Percentiles rank a stretch among this genome's conserved stretches.
Evolutionary conservation across 768 basidiomycete species (phyloP).

Genomic region (Goffeauzyma gilvescens): DNA sequence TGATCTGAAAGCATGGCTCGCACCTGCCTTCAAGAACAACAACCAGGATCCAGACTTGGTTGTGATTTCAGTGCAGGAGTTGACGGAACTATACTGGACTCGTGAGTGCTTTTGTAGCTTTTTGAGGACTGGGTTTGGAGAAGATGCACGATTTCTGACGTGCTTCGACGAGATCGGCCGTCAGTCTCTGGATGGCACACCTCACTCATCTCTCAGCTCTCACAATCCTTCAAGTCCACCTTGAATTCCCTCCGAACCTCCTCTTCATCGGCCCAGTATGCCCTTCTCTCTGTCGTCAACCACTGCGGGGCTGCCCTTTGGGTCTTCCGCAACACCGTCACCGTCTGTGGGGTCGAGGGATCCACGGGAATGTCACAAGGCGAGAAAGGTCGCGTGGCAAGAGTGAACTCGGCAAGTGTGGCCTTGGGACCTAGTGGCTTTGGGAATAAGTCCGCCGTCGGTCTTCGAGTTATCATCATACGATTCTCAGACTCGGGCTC

Average conservation of each 20-base stretch:
- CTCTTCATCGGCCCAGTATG: conserved; percentile 23
- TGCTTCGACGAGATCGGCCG: too few species aligned
- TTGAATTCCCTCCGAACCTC: conserved; percentile 7
- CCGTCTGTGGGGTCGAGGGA: conserved; percentile 72
- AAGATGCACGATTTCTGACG: too few species aligned
- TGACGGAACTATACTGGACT: conserved; percentile 53
- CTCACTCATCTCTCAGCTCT: conserved; percentile 1
- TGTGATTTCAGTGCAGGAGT: conserved; percentile 82
- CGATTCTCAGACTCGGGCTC: too few species aligned
- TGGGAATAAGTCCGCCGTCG: conserved; percentile 93
- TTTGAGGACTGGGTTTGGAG: neutral
- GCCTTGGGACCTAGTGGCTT: conserved; percentile 48
- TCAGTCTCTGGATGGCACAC: conserved; percentile 3
- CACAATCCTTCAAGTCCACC: neutral
- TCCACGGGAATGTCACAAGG: conserved; percentile 65
- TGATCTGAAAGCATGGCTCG: conserved; percentile 79
- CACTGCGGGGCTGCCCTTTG: conserved; percentile 39
- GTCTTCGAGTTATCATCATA: conserved; percentile 58
- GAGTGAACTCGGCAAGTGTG: conserved; percentile 28
- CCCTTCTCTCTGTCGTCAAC: conserved; percentile 12
- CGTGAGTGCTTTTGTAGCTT: neutral
- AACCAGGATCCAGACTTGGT: conserved; percentile 50
- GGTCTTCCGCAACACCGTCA: conserved; percentile 54
- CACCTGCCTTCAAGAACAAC: conserved; percentile 47
- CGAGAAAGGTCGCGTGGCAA: conserved; percentile 37